phyloP scores from a whole-genome alignment of 1,284 basidiomycete genomes.

The Sporisorium graminicola region DNA sequence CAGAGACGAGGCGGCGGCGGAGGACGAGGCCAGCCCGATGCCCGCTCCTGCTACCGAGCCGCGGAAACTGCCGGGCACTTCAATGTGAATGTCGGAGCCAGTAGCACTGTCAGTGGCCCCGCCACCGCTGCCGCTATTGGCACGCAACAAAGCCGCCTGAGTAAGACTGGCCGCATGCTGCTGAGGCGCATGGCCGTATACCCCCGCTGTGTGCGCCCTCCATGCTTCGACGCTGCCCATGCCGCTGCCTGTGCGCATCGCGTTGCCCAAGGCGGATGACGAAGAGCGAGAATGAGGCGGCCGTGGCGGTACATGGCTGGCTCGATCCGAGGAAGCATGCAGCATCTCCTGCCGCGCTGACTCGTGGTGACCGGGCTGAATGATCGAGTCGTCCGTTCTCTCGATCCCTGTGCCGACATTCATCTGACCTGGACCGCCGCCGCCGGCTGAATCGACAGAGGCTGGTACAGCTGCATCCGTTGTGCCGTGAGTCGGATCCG shows the following conservation, averaged over 20 bases:
- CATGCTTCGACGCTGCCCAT: constrained; percentile 50
- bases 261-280: constrained; percentile 4
- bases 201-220: constrained; percentile 47
- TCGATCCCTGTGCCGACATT: constrained; percentile 40
- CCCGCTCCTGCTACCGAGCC: constrained; percentile 39
- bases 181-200: constrained; percentile 17
- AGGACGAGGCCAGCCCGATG: constrained; percentile 24
- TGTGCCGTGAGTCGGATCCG: neutral
- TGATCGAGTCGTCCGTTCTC: constrained; percentile 34
- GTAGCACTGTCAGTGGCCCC: constrained; percentile 25
- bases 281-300: constrained; percentile 25
- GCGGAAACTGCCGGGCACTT: constrained; percentile 37
- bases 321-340: constrained; percentile 15
- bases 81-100: constrained; percentile 30
- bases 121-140: constrained; percentile 18
- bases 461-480: neutral
- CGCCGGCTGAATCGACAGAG: constrained; percentile 2
- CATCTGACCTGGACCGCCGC: constrained; percentile 26
- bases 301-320: neutral
- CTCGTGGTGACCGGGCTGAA: constrained; percentile 44
- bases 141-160: constrained; percentile 30
- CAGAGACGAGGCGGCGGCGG: constrained; percentile 15
- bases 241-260: constrained; percentile 4
- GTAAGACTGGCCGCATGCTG: constrained; percentile 33
- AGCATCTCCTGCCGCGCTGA: constrained; percentile 44